A percentile compares a stretch with the other conserved stretches of the same genome.
These are phyloP conservation scores for Butyriboletus appendiculatus DNA, from an alignment of 1,284 basidiomycete species.

Conservation along the genomic window DNA sequence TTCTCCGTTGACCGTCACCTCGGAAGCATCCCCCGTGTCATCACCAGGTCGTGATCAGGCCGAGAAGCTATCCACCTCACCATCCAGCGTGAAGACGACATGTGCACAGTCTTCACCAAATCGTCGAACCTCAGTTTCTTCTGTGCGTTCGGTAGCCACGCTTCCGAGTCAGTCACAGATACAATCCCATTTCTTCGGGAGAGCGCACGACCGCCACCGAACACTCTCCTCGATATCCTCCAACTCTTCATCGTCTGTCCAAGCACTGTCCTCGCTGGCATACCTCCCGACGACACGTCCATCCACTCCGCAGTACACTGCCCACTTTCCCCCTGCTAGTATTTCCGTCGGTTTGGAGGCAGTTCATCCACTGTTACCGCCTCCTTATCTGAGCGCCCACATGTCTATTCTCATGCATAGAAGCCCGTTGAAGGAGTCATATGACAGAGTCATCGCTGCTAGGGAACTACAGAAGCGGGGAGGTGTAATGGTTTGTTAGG, in stretches of 20 bases:
- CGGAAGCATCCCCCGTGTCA: constrained; percentile 48
- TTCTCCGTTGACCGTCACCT: constrained; percentile 61
- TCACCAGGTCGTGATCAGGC: constrained; percentile 36
- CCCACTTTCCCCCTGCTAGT: constrained; percentile 57
- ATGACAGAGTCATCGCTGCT: constrained; percentile 63
- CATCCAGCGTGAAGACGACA: constrained; percentile 41
- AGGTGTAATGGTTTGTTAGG: neutral
- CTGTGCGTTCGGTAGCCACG: constrained; percentile 60
- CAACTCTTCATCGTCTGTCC: constrained; percentile 54
- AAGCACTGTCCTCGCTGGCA: constrained; percentile 64
- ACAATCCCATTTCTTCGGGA: constrained; percentile 35
- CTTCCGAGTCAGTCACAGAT: constrained; percentile 44
- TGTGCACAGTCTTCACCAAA: constrained; percentile 25
- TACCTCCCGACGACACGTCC: constrained; percentile 56
- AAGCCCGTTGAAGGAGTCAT: constrained; percentile 66
- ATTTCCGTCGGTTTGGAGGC: constrained; percentile 52
- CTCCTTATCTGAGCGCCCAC: constrained; percentile 68
- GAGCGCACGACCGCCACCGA: constrained; percentile 54
- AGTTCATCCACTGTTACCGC: constrained; percentile 67
- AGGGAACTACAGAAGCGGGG: constrained; percentile 40
- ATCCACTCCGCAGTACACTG: constrained; percentile 50
- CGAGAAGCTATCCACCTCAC: constrained; percentile 35
- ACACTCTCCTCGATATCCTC: constrained; percentile 67
- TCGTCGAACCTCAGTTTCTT: constrained; percentile 67
- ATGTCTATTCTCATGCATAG: constrained; percentile 63